A percentile compares a stretch with the other conserved stretches of the same genome.
Evolutionary conservation across 805 yeast genomes (phyloP).

Genomic region (Monosporozyma siamensis): DNA sequence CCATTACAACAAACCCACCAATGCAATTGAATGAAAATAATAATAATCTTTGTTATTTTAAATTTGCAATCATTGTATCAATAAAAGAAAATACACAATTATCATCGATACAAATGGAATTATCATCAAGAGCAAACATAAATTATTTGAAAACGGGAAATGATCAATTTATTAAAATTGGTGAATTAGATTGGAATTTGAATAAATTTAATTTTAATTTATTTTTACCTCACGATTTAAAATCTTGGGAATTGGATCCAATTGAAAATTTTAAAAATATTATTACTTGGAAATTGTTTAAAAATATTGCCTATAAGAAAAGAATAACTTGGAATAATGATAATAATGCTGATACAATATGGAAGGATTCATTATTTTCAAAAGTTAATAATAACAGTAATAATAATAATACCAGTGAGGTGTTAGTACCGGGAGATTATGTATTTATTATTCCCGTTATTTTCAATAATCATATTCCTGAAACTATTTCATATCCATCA

Average conservation of each 20-base stretch:
- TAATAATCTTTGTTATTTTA: conserved; percentile 16
- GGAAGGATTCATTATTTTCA: conserved; percentile 6
- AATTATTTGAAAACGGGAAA: conserved; percentile 21
- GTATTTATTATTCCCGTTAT: conserved; percentile 55
- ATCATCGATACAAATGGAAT: conserved; percentile 20
- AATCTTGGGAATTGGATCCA: conserved; percentile 13
- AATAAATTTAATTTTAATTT: conserved; percentile 36
- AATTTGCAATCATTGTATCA: conserved; percentile 6
- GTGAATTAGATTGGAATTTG: conserved; percentile 40
- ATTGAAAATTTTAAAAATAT: conserved; percentile 17
- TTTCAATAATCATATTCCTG: conserved; percentile 56
- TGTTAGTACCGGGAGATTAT: conserved; percentile 55
- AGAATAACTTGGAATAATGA: conserved; percentile 8
- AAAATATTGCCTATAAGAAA: conserved; percentile 8
- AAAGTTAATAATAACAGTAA: conserved; percentile 2
- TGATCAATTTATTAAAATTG: conserved; percentile 41
- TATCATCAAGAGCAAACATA: conserved; percentile 53
- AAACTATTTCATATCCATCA: conserved; percentile 28
- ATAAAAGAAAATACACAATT: conserved; percentile 1
- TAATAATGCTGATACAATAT: background rate
- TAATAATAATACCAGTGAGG: background rate
- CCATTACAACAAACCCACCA: background rate
- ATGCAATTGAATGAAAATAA: background rate
- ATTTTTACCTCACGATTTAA: conserved; percentile 27
- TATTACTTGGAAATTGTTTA: conserved; percentile 14